These are phyloP conservation scores for Suillus clintonianus DNA, from an alignment of 768 basidiomycete species.

Conservation along the genomic window DNA sequence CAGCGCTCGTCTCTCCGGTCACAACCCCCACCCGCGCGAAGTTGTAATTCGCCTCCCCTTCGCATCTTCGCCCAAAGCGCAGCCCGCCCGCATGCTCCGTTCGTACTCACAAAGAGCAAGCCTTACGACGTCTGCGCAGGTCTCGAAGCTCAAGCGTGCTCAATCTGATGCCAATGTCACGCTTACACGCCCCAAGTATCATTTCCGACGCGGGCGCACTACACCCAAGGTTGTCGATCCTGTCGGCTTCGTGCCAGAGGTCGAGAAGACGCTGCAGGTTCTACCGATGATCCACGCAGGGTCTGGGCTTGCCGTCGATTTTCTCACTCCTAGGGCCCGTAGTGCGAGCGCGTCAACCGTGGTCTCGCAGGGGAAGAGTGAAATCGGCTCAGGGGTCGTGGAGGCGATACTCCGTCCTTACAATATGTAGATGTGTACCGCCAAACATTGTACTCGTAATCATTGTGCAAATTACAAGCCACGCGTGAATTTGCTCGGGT, in stretches of 20 bases:
- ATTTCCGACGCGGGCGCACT: neutral
- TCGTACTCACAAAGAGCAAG: slow-evolving; percentile 21
- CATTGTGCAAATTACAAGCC: too few relatives aligned
- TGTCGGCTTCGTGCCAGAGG: neutral
- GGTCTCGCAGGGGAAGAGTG: neutral
- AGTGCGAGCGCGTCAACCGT: neutral
- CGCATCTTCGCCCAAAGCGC: slow-evolving; percentile 15
- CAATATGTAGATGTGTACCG: too few relatives aligned
- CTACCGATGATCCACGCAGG: neutral
- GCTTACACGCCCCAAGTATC: neutral
- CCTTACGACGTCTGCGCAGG: neutral
- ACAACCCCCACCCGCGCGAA: slow-evolving; percentile 10
- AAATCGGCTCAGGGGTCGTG: neutral
- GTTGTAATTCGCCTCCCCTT: slow-evolving; percentile 27
- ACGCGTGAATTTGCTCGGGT: neutral
- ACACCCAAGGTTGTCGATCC: neutral
- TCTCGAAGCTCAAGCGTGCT: neutral
- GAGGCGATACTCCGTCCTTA: too few relatives aligned
- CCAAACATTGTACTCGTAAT: too few relatives aligned
- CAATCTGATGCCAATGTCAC: neutral
- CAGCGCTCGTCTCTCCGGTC: slow-evolving; percentile 22
- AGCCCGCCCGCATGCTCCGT: slow-evolving; percentile 23
- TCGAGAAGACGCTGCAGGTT: neutral
- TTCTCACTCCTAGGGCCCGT: neutral
- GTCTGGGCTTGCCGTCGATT: neutral